Conservation (phyloP, 2,329 filamentous ascomycete genomes). For the Pseudocercospora vitis region DNA sequence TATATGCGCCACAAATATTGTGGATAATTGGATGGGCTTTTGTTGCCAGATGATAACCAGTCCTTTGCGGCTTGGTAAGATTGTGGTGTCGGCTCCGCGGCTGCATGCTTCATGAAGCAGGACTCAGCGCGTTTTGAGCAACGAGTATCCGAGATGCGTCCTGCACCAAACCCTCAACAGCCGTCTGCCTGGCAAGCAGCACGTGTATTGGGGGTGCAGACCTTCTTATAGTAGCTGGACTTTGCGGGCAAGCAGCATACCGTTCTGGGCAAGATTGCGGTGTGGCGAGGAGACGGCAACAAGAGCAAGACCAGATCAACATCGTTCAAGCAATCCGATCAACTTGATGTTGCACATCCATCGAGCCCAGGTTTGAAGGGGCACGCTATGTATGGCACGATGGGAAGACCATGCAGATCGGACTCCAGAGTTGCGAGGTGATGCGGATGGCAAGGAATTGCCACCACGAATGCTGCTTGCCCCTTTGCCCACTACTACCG, state of each 20-base stretch:
- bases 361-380: too few relatives aligned
- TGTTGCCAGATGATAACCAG: slow-evolving; percentile 12
- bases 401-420: too few relatives aligned
- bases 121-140: slow-evolving; percentile 10
- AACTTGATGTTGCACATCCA: too few relatives aligned
- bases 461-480: slow-evolving; percentile 22
- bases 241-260: slow-evolving; percentile 26
- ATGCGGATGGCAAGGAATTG: background rate
- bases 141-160: slow-evolving; percentile 13
- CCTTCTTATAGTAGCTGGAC: slow-evolving; percentile 17
- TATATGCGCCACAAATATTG: slow-evolving; percentile 16
- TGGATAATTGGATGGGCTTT: slow-evolving; percentile 14
- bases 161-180: slow-evolving; percentile 24
- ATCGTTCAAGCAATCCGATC: too few relatives aligned
- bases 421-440: too few relatives aligned
- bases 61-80: slow-evolving; percentile 12
- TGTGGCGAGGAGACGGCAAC: background rate
- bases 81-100: slow-evolving; percentile 18
- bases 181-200: slow-evolving; percentile 35
- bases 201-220: slow-evolving; percentile 30
- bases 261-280: background rate
- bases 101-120: slow-evolving; percentile 25
- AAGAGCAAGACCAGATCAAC: background rate
- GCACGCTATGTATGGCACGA: too few relatives aligned
- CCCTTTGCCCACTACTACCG: slow-evolving; percentile 18